Percentiles rank a stretch among this genome's conserved stretches.
These are phyloP conservation scores for Pterocarpus santalinus DNA, from an alignment of 306 rosid genomes.

Conservation along the genomic window DNA sequence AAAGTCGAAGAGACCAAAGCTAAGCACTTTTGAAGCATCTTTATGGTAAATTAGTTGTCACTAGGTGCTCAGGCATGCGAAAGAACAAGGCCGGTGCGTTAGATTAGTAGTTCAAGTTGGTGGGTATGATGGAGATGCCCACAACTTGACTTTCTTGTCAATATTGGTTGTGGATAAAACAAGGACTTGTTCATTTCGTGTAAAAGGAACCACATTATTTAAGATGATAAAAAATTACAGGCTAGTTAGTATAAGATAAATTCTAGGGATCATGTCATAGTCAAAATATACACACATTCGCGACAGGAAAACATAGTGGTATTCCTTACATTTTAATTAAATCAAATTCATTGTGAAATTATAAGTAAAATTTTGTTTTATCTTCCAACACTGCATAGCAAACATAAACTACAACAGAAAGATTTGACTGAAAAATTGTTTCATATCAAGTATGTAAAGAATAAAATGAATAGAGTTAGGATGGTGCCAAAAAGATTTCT, in stretches of 20 bases:
- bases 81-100: neutral
- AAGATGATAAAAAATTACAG: neutral
- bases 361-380: slow-evolving; percentile 6
- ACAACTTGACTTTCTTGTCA: slow-evolving; percentile 96
- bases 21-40: slow-evolving; percentile 36
- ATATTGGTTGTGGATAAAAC: slow-evolving; percentile 84
- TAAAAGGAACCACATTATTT: slow-evolving; percentile 5
- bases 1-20: slow-evolving; percentile 39
- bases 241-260: neutral
- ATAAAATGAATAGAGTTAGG: slow-evolving; percentile 20
- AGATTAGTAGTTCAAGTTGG: slow-evolving; percentile 46
- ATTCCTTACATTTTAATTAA: slow-evolving; percentile 1
- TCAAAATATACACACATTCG: neutral
- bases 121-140: slow-evolving; percentile 77
- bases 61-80: slow-evolving; percentile 26
- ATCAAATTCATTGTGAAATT: neutral
- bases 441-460: slow-evolving; percentile 3
- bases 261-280: neutral
- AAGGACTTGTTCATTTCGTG: slow-evolving; percentile 67
- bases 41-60: slow-evolving; percentile 26
- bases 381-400: slow-evolving; percentile 13
- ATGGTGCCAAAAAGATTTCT: no score
- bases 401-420: slow-evolving; percentile 13
- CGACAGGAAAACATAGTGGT: neutral
- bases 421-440: slow-evolving; percentile 8